These are phyloP conservation scores for Fusarium circinatum DNA, from an alignment of 2,329 filamentous ascomycete genomes.

Conservation along the genomic window DNA sequence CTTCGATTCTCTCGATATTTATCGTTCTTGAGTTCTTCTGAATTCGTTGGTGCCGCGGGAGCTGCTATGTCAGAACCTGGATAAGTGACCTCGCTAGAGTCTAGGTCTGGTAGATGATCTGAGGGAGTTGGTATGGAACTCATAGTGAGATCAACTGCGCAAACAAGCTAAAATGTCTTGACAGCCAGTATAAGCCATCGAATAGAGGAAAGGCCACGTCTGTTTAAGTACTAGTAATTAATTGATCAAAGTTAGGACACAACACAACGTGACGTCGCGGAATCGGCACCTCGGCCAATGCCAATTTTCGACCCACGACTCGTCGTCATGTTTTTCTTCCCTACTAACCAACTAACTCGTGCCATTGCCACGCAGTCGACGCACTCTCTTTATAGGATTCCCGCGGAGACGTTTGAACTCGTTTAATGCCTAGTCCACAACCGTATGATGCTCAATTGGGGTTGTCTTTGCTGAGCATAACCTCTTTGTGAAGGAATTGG, in stretches of 20 bases:
- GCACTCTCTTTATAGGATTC: slow-evolving; percentile 2
- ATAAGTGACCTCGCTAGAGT: slow-evolving; percentile 16
- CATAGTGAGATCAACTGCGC: slow-evolving; percentile 2
- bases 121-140: neutral
- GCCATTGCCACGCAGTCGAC: neutral
- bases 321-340: slow-evolving; percentile 1
- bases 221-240: neutral
- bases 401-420: slow-evolving; percentile 17
- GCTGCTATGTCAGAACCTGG: slow-evolving; percentile 2
- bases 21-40: neutral
- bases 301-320: slow-evolving; percentile 16
- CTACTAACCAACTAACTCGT: neutral
- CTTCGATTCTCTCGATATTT: neutral
- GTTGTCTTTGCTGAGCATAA: neutral
- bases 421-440: slow-evolving; percentile 8
- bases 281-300: slow-evolving; percentile 22
- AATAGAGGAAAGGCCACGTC: neutral
- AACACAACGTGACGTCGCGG: slow-evolving; percentile 14
- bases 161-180: neutral
- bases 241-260: neutral
- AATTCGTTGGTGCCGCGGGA: neutral
- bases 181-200: neutral
- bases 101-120: neutral
- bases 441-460: slow-evolving; percentile 11
- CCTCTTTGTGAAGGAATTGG: neutral